Evolutionary conservation across 176 grass and related monocot genomes (phyloP).

Genomic region (Hordeum vulgare): DNA sequence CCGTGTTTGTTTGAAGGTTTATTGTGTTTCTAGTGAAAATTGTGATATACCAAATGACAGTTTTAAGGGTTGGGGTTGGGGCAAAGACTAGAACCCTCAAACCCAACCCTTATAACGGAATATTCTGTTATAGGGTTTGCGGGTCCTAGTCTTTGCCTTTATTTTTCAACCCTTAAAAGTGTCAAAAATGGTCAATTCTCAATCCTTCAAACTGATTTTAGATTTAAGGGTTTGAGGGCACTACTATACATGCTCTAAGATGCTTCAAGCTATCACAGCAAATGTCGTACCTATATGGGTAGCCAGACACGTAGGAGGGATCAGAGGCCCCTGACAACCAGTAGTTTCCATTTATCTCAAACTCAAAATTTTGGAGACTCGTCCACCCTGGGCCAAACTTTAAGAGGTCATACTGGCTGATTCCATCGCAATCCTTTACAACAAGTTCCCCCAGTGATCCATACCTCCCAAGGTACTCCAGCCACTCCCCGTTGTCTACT

Average conservation of each 20-base stretch:
- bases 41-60: no score
- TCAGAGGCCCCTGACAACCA: not conserved
- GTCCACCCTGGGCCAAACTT: constrained; percentile 51
- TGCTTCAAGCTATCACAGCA: constrained; percentile 32
- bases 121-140: no score
- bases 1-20: no score
- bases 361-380: constrained; percentile 55
- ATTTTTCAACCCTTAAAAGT: no score
- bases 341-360: constrained; percentile 39
- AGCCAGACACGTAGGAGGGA: not conserved
- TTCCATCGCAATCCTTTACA: constrained; percentile 44
- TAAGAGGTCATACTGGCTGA: constrained; percentile 50
- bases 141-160: no score
- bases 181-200: constrained; percentile 23
- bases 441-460: constrained; percentile 51
- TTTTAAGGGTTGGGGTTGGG: no score
- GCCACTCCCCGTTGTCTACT: constrained; percentile 50
- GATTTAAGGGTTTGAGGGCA: no score
- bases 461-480: constrained; percentile 49
- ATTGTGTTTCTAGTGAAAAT: no score
- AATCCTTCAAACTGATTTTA: no score
- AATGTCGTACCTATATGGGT: constrained; percentile 7
- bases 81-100: no score
- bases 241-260: no score
- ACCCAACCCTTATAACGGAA: no score